Evolutionary conservation across 768 basidiomycete species (phyloP).

Genomic region (Brasilioporus rufonigricans): DNA sequence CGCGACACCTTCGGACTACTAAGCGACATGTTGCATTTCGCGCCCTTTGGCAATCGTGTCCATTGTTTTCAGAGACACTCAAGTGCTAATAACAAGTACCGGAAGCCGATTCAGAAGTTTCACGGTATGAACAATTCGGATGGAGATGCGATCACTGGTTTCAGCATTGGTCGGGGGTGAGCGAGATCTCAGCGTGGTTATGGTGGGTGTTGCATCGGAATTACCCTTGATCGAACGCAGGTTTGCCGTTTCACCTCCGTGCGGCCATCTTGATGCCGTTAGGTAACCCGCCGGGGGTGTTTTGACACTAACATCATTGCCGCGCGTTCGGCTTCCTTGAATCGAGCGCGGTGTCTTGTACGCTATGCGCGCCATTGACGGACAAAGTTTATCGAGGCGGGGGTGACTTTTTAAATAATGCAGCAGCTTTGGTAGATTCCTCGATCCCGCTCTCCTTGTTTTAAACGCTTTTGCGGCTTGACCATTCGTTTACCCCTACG

Average conservation of each 20-base stretch:
- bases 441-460: not conserved
- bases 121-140: not conserved
- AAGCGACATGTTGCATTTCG: not conserved
- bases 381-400: constrained; percentile 9
- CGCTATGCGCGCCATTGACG: constrained; percentile 6
- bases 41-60: not conserved
- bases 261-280: constrained; percentile 15
- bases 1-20: constrained; percentile 19
- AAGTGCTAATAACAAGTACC: not conserved
- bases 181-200: not conserved
- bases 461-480: not conserved
- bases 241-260: constrained; percentile 9
- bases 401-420: constrained; percentile 13
- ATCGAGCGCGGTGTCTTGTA: constrained; percentile 2
- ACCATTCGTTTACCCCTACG: not conserved
- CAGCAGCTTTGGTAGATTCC: not conserved
- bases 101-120: not conserved
- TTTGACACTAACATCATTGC: constrained; percentile 2
- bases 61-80: not conserved
- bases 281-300: constrained; percentile 11
- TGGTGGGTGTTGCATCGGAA: not conserved
- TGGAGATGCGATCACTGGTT: not conserved
- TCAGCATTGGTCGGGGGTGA: not conserved
- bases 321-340: constrained; percentile 21
- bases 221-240: constrained; percentile 5